Conservation (phyloP, 805 yeast genomes). For the Saccharomycopsis babjevae region DNA sequence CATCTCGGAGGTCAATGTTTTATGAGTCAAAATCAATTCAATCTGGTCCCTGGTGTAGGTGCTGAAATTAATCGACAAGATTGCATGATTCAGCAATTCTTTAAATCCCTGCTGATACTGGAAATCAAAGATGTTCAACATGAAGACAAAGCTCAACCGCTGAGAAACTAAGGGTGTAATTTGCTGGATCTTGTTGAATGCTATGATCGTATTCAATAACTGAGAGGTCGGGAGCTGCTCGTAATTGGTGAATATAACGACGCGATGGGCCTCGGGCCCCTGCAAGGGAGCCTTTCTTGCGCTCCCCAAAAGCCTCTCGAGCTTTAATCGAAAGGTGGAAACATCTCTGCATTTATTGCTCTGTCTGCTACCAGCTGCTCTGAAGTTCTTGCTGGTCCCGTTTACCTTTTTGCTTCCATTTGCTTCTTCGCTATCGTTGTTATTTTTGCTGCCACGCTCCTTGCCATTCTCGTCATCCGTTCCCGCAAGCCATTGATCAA, state of each 20-base stretch:
- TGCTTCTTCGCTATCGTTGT: too few relatives aligned
- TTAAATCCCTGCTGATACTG: slow-evolving; percentile 22
- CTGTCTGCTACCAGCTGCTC: too few relatives aligned
- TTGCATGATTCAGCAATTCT: slow-evolving; percentile 24
- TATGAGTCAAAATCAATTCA: slow-evolving; percentile 24
- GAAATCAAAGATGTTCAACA: slow-evolving; percentile 10
- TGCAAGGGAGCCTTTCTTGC: neutral
- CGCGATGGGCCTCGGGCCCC: slow-evolving; percentile 1
- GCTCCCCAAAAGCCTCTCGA: slow-evolving; percentile 4
- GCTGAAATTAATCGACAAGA: slow-evolving; percentile 30
- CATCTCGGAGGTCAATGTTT: slow-evolving; percentile 21
- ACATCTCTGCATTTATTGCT: neutral
- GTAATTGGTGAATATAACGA: slow-evolving; percentile 3
- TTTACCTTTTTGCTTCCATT: neutral
- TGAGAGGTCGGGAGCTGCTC: neutral
- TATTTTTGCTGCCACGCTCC: too few relatives aligned
- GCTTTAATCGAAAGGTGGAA: slow-evolving; percentile 5
- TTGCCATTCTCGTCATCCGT: neutral
- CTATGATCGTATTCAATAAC: neutral
- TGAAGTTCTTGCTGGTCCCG: too few relatives aligned
- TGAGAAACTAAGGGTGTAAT: neutral
- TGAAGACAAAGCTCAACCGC: slow-evolving; percentile 4
- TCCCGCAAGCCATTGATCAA: neutral
- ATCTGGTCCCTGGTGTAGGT: slow-evolving; percentile 29
- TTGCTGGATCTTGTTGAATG: slow-evolving; percentile 6